Percentiles rank a stretch among this genome's conserved stretches.
Conservation (phyloP, 179 eudicot species). For the Patellifolia procumbens region DNA sequence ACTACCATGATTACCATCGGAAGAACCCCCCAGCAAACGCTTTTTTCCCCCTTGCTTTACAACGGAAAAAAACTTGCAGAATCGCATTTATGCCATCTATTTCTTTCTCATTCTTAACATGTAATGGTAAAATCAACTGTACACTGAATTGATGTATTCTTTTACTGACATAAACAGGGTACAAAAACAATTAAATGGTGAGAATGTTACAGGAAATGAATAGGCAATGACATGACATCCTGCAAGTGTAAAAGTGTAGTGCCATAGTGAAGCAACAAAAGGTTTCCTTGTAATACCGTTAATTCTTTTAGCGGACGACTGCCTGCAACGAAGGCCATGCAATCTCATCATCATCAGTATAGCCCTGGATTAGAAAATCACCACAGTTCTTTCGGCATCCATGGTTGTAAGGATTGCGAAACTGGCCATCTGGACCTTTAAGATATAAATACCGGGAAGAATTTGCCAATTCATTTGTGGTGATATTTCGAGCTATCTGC, state of each 20-base stretch:
- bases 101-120: not conserved
- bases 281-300: not conserved
- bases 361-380: constrained; percentile 77
- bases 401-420: constrained; percentile 84
- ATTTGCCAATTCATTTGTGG: constrained; percentile 84
- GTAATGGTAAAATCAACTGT: not conserved
- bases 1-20: too few relatives aligned
- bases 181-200: not conserved
- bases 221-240: too few relatives aligned
- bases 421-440: constrained; percentile 69
- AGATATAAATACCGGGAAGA: constrained; percentile 72
- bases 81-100: not conserved
- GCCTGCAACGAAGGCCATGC: constrained; percentile 77
- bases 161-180: not conserved
- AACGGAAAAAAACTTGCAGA: not conserved
- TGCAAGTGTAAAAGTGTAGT: not conserved
- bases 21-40: not conserved
- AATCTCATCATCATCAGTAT: constrained; percentile 64
- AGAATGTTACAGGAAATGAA: not conserved
- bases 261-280: not conserved
- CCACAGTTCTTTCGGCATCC: constrained; percentile 86
- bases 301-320: constrained; percentile 20
- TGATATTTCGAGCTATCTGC: constrained; percentile 88
- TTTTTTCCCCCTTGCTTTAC: not conserved
- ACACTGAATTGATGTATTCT: not conserved